phyloP scores from a whole-genome alignment of 768 basidiomycete species.

The Rhizopogon vesiculosus region DNA sequence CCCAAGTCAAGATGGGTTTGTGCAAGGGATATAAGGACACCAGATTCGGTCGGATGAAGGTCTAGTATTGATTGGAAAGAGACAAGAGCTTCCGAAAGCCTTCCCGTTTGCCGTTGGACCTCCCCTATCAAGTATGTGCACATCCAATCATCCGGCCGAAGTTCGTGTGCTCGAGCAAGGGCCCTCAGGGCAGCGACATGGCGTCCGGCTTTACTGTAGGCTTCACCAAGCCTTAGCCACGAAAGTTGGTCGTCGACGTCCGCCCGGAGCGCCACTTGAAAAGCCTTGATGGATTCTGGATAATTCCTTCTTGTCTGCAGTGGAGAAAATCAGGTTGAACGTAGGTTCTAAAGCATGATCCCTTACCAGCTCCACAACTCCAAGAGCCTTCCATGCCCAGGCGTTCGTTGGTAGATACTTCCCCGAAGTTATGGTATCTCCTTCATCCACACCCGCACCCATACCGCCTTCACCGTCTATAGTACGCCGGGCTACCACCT shows the following conservation, averaged over 20 bases:
- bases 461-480: constrained; percentile 91
- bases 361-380: constrained; percentile 84
- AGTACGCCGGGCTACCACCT: constrained; percentile 87
- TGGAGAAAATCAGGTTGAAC: background rate
- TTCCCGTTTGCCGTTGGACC: constrained; percentile 73
- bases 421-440: constrained; percentile 33
- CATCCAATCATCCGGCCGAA: constrained; percentile 79
- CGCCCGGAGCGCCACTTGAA: constrained; percentile 82
- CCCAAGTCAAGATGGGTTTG: constrained; percentile 73
- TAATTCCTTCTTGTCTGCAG: constrained; percentile 67
- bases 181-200: constrained; percentile 89
- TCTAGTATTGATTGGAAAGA: constrained; percentile 55
- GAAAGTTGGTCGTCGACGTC: constrained; percentile 70
- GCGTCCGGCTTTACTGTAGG: constrained; percentile 84
- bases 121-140: constrained; percentile 81
- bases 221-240: constrained; percentile 93
- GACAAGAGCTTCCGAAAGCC: constrained; percentile 69
- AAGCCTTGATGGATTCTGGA: constrained; percentile 69
- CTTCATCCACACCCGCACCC: constrained; percentile 47
- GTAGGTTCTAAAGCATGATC: constrained; percentile 7
- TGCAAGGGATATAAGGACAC: constrained; percentile 65
- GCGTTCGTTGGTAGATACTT: constrained; percentile 73
- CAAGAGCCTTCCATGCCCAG: constrained; percentile 98
- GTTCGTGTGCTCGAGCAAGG: constrained; percentile 65
- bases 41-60: constrained; percentile 60